Conservation (phyloP, 345 rosid genomes). For the Anastatica hierochuntica region DNA sequence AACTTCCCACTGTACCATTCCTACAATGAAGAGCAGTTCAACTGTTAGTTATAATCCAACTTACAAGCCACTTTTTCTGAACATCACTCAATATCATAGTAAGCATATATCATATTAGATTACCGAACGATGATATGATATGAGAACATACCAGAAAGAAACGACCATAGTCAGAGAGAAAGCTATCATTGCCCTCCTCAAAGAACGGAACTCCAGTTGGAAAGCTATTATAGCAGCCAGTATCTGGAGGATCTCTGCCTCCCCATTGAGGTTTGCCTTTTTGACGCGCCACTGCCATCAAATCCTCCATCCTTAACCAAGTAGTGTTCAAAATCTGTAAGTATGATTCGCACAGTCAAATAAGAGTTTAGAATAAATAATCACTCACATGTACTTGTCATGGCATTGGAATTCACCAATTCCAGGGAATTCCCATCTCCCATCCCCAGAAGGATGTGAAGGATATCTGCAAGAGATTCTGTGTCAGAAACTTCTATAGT, state of each 20-base stretch:
- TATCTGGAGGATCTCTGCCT: slow-evolving; percentile 42
- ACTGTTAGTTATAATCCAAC: slow-evolving; percentile 1
- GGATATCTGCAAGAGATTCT: slow-evolving; percentile 42
- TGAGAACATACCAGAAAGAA: slow-evolving; percentile 49
- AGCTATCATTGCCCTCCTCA: slow-evolving; percentile 54
- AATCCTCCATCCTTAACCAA: slow-evolving; percentile 52
- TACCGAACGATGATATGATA: slow-evolving; percentile 2
- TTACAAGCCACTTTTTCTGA: slow-evolving; percentile 3
- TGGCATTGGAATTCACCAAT: slow-evolving; percentile 70
- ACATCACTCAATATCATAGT: slow-evolving; percentile 1
- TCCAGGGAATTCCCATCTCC: slow-evolving; percentile 65
- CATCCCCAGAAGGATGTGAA: slow-evolving; percentile 56
- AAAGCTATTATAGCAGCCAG: slow-evolving; percentile 56
- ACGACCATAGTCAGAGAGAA: slow-evolving; percentile 60
- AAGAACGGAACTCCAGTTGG: slow-evolving; percentile 51
- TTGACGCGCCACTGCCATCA: slow-evolving; percentile 52
- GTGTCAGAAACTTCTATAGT: slow-evolving; percentile 9
- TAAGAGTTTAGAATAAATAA: slow-evolving; percentile 15
- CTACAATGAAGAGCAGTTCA: slow-evolving; percentile 25
- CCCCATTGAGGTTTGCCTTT: slow-evolving; percentile 63
- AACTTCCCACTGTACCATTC: slow-evolving; percentile 70
- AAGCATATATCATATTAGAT: neutral
- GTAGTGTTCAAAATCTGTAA: slow-evolving; percentile 10
- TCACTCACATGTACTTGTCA: slow-evolving; percentile 61
- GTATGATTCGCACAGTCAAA: neutral